Percentiles rank a stretch among this genome's conserved stretches.
phyloP scores from a whole-genome alignment of 768 basidiomycete species.

The Mycena alexandri region DNA sequence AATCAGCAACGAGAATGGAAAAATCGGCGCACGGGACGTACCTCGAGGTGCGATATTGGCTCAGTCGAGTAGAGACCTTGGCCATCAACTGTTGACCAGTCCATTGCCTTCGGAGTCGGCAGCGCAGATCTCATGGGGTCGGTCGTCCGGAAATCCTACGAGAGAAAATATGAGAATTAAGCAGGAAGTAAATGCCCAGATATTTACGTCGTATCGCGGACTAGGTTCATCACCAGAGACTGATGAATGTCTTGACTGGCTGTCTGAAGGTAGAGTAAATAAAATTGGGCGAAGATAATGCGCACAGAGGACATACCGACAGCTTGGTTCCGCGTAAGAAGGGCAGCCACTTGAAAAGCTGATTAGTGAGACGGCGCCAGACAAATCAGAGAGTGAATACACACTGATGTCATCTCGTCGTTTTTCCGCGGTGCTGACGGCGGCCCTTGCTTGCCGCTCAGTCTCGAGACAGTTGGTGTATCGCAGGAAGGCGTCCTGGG shows the following conservation, averaged over 20 bases:
- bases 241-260: conserved; percentile 66
- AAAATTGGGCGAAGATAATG: neutral
- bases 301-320: conserved; percentile 37
- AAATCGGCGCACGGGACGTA: conserved; percentile 40
- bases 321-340: conserved; percentile 62
- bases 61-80: conserved; percentile 60
- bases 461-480: conserved; percentile 79
- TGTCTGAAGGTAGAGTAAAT: conserved; percentile 46
- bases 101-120: conserved; percentile 56
- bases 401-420: conserved; percentile 76
- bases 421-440: conserved; percentile 74
- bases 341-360: conserved; percentile 55
- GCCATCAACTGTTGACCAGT: conserved; percentile 60
- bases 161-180: conserved; percentile 8
- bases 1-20: conserved; percentile 14
- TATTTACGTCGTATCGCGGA: conserved; percentile 51
- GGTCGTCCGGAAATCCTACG: conserved; percentile 53
- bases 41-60: conserved; percentile 59
- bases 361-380: conserved; percentile 34
- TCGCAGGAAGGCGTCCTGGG: conserved; percentile 76
- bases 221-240: conserved; percentile 63
- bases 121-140: conserved; percentile 59
- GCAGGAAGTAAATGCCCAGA: conserved; percentile 15
- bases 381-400: conserved; percentile 36
- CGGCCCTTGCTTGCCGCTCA: conserved; percentile 75